These are phyloP conservation scores for Silene conica DNA, from an alignment of 148 eudicot species.

Conservation along the genomic window DNA sequence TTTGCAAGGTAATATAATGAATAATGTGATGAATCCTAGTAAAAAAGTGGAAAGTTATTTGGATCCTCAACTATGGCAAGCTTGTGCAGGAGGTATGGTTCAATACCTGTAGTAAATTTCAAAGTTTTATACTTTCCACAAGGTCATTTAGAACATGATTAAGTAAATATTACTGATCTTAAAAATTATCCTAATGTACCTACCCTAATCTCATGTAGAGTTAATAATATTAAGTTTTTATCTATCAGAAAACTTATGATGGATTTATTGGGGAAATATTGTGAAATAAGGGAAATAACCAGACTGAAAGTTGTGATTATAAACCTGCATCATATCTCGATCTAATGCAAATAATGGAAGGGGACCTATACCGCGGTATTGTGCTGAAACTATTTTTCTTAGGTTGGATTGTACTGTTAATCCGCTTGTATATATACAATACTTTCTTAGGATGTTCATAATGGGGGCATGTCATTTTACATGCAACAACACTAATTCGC, in stretches of 20 bases:
- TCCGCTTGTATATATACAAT: no score
- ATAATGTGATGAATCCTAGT: conserved; percentile 43
- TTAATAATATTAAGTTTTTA: conserved; percentile 48
- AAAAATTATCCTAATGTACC: conserved; percentile 46
- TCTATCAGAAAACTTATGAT: conserved; percentile 72
- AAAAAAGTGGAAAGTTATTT: conserved; percentile 44
- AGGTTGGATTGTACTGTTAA: no score
- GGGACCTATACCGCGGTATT: no score
- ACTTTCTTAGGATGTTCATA: no score
- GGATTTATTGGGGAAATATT: no score
- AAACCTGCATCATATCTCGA: no score
- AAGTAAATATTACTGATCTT: conserved; percentile 37
- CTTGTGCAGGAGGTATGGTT: conserved; percentile 97
- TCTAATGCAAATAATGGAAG: no score
- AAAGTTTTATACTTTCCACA: conserved; percentile 80
- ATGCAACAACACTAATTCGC: no score
- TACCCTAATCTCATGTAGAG: conserved; percentile 49
- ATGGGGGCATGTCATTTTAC: no score
- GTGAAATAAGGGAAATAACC: no score
- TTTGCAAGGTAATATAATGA: conserved; percentile 31
- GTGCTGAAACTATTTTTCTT: no score
- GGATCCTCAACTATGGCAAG: conserved; percentile 88
- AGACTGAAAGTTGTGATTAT: no score
- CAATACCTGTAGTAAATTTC: conserved; percentile 75
- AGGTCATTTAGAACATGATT: conserved; percentile 85